Percentiles rank a stretch among this genome's conserved stretches.
Evolutionary conservation across 139 green algal species (phyloP).

Genomic region (Chlorella ohadii): DNA sequence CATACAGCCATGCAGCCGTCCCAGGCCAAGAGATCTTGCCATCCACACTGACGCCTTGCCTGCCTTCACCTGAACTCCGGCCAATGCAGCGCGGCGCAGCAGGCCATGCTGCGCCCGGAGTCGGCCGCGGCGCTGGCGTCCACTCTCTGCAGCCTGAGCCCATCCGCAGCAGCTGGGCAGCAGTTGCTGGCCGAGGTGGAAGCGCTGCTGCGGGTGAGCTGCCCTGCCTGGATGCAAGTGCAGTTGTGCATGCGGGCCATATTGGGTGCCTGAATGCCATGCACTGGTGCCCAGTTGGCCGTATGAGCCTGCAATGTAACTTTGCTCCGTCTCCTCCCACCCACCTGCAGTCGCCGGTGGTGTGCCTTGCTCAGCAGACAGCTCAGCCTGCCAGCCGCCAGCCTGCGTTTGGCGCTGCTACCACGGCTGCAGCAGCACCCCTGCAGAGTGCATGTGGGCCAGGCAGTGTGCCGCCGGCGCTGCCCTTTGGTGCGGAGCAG

Average conservation of each 20-base stretch:
- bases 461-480: background rate
- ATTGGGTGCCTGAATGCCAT: background rate
- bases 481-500: constrained; percentile 42
- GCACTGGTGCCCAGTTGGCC: background rate
- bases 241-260: too few species aligned
- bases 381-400: background rate
- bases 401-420: background rate
- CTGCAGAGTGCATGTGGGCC: background rate
- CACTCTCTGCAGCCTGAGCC: constrained; percentile 31
- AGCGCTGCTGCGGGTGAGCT: constrained; percentile 23
- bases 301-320: too few species aligned
- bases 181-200: constrained; percentile 27
- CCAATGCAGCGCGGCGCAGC: constrained; percentile 11
- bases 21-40: too few species aligned
- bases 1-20: too few species aligned
- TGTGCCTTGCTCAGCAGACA: background rate
- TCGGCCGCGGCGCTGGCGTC: constrained; percentile 10
- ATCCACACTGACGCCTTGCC: too few species aligned
- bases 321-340: background rate
- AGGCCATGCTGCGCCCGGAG: background rate
- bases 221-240: too few species aligned
- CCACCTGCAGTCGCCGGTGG: background rate
- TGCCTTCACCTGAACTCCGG: too few species aligned
- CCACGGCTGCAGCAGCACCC: background rate
- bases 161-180: constrained; percentile 16